Base-by-base conservation (phyloP, 2,329 filamentous ascomycete genomes). In the Apiospora aurea region DNA sequence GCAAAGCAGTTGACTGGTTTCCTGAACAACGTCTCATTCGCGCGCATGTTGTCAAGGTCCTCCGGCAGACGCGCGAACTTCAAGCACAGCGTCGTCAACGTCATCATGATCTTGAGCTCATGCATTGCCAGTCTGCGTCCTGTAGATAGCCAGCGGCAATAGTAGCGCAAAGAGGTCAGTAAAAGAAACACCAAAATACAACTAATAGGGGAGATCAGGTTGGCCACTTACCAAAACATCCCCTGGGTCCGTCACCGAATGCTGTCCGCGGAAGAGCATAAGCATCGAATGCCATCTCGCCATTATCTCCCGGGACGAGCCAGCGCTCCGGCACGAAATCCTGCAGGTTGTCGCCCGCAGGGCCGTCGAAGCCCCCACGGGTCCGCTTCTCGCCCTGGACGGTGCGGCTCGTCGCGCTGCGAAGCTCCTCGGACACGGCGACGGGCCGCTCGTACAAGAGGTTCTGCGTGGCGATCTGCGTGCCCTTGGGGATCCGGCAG, bases 31-130 rank as follows among this genome's bases (percentile, higher is more conserved):
- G 71, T 34, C 43, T 76, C 74, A 21, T n/a, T 46, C 41, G 47
- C 75, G 46, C 73, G 69, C 41, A 74, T 73, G 29, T 71, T 74
- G 44, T 73, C 73, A 6, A 74, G 69, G 24, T 75, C 70, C 10
- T 67, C 51, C 14, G 75, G 72, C n/a, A 76, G 46, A 0, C 73
- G 70, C 11, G 73, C 72, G 18, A 76, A 70, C 2, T 74, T 74
- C 53, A 76, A 75, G 53, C 73, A 72, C 69, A 76, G 71, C 24
- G 71, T 47, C 5, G 38, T 72, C 29, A 75, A 53, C 18, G 70
- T 67, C 13, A 75, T 76, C 72, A 76, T 75, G 71, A 75, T 74
- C 57, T 69, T 70, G 44, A 75, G 70, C 46, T 75, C 73, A 68
- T 73, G 74, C 74, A 75, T 75, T 14, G 72, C 74, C 8, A 75